Evolutionary conservation across 2,329 filamentous ascomycete species (phyloP).

Genomic region (Plectosphaerella cucumerina): DNA sequence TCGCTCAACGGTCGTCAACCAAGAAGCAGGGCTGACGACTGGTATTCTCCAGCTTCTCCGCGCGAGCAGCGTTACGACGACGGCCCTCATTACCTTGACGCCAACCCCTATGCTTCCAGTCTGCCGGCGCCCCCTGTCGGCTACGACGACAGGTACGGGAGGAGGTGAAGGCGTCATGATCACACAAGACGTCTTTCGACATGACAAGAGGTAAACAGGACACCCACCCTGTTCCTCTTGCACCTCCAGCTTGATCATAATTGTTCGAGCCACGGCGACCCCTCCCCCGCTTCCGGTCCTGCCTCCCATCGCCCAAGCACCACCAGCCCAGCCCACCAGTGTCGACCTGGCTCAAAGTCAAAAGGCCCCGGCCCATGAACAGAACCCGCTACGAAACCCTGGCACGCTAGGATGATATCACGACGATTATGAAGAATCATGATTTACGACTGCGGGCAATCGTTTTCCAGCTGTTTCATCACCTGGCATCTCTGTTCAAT

Average conservation of each 20-base stretch:
- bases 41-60: slow-evolving; percentile 35
- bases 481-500: neutral
- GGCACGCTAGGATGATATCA: neutral
- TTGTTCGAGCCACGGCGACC: neutral
- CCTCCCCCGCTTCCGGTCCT: slow-evolving; percentile 14
- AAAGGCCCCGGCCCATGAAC: too few relatives aligned
- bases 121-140: slow-evolving; percentile 37
- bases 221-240: neutral
- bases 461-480: neutral
- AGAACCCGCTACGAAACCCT: too few relatives aligned
- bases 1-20: slow-evolving; percentile 24
- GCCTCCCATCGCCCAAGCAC: slow-evolving; percentile 21
- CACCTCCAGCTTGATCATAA: slow-evolving; percentile 15
- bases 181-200: neutral
- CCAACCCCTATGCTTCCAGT: slow-evolving; percentile 39
- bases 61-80: slow-evolving; percentile 28
- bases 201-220: neutral
- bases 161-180: slow-evolving; percentile 22
- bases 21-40: slow-evolving; percentile 39
- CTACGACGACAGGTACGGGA: slow-evolving; percentile 21
- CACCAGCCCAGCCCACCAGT: neutral
- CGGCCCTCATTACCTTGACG: slow-evolving; percentile 41
- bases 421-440: neutral
- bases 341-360: too few relatives aligned
- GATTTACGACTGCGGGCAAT: neutral